Evolutionary conservation across 1,284 basidiomycete genomes (phyloP).

Genomic region (Cryptococcus deneoformans): DNA sequence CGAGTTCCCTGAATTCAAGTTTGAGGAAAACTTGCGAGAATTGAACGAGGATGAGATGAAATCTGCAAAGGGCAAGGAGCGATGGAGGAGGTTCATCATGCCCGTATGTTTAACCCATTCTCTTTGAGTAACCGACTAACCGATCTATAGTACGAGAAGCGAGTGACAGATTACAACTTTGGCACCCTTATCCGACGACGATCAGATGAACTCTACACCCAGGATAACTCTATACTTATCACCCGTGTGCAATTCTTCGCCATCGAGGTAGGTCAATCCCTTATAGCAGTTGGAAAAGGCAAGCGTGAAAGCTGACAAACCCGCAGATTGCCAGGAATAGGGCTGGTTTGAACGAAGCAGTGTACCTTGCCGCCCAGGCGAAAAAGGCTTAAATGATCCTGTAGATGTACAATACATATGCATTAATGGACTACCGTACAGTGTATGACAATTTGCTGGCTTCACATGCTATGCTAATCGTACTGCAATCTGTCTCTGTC

Average conservation of each 20-base stretch:
- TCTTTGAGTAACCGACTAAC: not conserved
- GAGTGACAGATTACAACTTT: conserved; percentile 93
- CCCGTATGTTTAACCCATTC: conserved; percentile 56
- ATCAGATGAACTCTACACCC: conserved; percentile 76
- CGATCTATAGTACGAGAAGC: conserved; percentile 63
- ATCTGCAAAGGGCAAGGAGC: conserved; percentile 80
- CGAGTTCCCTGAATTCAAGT: conserved; percentile 80
- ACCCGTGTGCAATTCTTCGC: conserved; percentile 75
- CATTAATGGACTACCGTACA: not conserved
- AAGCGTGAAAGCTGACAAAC: not conserved
- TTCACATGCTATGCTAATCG: not conserved
- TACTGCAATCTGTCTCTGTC: conserved; percentile 14
- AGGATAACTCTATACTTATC: conserved; percentile 96
- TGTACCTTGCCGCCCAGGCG: conserved; percentile 69
- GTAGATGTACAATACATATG: not conserved
- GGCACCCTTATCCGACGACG: conserved; percentile 90
- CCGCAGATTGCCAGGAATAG: conserved; percentile 83
- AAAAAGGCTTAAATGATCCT: conserved; percentile 46
- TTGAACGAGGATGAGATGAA: conserved; percentile 97
- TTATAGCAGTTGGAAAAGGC: conserved; percentile 1
- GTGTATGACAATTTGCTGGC: not conserved
- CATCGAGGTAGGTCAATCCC: conserved; percentile 62
- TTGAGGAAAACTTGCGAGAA: conserved; percentile 63
- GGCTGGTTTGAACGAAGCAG: conserved; percentile 82
- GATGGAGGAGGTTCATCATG: conserved; percentile 88